These are phyloP conservation scores for Xerophyta viscosa DNA, from an alignment of 106 monocot species.

Conservation along the genomic window DNA sequence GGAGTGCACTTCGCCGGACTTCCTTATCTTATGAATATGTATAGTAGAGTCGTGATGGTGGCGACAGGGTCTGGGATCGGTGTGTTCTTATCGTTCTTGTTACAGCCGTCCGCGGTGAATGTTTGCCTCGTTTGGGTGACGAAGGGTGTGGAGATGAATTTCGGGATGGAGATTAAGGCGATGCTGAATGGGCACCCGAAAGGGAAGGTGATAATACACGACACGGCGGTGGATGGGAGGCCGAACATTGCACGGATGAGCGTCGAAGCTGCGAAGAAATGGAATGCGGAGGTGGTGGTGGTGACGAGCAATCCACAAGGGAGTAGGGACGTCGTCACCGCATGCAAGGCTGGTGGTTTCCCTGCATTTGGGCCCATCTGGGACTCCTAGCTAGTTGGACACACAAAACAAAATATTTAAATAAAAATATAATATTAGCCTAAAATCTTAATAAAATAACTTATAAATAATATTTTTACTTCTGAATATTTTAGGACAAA, in stretches of 20 bases:
- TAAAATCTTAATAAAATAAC: too few relatives aligned
- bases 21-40: constrained; percentile 54
- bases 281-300: constrained; percentile 31
- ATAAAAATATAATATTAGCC: too few relatives aligned
- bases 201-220: constrained; percentile 26
- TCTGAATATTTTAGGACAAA: too few relatives aligned
- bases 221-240: constrained; percentile 15
- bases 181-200: constrained; percentile 17
- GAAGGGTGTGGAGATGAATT: constrained; percentile 46
- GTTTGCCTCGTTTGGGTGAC: constrained; percentile 58
- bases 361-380: constrained; percentile 29
- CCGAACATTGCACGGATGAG: constrained; percentile 20
- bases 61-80: constrained; percentile 59
- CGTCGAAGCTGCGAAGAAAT: constrained; percentile 17
- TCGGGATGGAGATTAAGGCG: constrained; percentile 40
- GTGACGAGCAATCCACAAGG: constrained; percentile 36
- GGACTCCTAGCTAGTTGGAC: too few relatives aligned
- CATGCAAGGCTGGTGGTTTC: constrained; percentile 19
- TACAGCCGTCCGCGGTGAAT: constrained; percentile 30
- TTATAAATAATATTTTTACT: too few relatives aligned
- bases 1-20: constrained; percentile 37
- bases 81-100: constrained; percentile 50
- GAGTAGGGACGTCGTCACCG: constrained; percentile 20
- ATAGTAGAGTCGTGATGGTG: constrained; percentile 29
- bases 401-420: too few relatives aligned